Conservation (phyloP, 2,329 filamentous ascomycete species). For the Aureobasidium sp. region DNA sequence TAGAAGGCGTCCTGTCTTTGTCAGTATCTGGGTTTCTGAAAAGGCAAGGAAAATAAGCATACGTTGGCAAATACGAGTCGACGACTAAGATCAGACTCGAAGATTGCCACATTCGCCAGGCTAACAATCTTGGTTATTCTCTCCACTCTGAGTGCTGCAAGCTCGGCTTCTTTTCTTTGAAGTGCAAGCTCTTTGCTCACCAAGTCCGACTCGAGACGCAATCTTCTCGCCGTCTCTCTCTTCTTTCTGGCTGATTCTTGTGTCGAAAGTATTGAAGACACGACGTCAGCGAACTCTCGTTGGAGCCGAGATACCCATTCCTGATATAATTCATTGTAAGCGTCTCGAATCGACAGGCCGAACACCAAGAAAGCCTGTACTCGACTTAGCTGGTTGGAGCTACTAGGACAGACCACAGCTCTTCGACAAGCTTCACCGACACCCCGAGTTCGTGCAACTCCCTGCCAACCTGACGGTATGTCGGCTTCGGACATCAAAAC, state of each 20-base stretch:
- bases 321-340: slow-evolving; percentile 7
- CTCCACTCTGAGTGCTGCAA: slow-evolving; percentile 6
- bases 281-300: slow-evolving; percentile 12
- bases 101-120: slow-evolving; percentile 13
- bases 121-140: slow-evolving; percentile 12
- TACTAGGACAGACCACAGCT: slow-evolving; percentile 1
- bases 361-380: slow-evolving; percentile 10
- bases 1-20: background rate
- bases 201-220: background rate
- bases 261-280: background rate
- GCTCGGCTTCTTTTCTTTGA: slow-evolving; percentile 7
- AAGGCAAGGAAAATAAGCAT: background rate
- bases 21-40: background rate
- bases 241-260: background rate
- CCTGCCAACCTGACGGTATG: background rate
- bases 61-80: slow-evolving; percentile 11
- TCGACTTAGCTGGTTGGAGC: slow-evolving; percentile 9
- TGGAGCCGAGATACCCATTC: slow-evolving; percentile 5
- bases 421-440: background rate
- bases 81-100: slow-evolving; percentile 10
- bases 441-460: background rate
- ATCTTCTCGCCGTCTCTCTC: background rate
- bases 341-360: slow-evolving; percentile 10
- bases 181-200: background rate
- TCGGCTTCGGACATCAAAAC: background rate